phyloP scores from a whole-genome alignment of 1,284 basidiomycete genomes.

The Cutaneotrichosporon sp. region DNA sequence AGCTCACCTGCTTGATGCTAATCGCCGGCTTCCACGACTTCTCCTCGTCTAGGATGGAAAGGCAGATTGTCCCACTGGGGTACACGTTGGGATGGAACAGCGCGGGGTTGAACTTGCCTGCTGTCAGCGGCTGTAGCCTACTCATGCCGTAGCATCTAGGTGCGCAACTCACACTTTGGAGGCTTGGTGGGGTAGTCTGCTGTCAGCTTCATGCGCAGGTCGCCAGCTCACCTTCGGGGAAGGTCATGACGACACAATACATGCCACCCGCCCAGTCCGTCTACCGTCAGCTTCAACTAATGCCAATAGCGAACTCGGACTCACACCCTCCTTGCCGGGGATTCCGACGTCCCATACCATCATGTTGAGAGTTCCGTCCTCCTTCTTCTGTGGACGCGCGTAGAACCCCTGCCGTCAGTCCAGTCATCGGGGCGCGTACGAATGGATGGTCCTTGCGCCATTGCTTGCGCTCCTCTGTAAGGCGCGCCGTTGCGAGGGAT shows the following conservation, averaged over 20 bases:
- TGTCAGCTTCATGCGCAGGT: slow-evolving; percentile 21
- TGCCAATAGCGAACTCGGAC: slow-evolving; percentile 42
- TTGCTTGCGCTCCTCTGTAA: slow-evolving; percentile 91
- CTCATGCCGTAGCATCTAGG: too few species aligned
- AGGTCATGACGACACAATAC: slow-evolving; percentile 89
- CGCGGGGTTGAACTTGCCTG: slow-evolving; percentile 95
- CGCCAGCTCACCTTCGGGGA: slow-evolving; percentile 76
- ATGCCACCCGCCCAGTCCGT: slow-evolving; percentile 95
- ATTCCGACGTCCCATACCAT: slow-evolving; percentile 99
- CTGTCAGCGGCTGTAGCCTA: slow-evolving; percentile 9
- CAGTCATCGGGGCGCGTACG: slow-evolving; percentile 60
- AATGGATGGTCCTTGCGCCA: slow-evolving; percentile 99
- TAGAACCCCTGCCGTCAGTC: slow-evolving; percentile 76
- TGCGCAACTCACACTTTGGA: slow-evolving; percentile 46
- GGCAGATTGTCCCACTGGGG: slow-evolving; percentile 95
- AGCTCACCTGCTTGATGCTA: slow-evolving; percentile 89
- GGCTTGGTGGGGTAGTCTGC: slow-evolving; percentile 53
- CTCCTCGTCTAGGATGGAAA: slow-evolving; percentile 97
- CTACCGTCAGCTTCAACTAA: slow-evolving; percentile 56
- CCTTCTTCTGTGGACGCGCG: slow-evolving; percentile 82
- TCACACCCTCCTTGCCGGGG: slow-evolving; percentile 76
- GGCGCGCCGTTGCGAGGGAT: slow-evolving; percentile 45
- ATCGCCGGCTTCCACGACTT: slow-evolving; percentile 99
- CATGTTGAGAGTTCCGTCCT: slow-evolving; percentile 92
- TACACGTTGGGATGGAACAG: slow-evolving; percentile 99